Percentiles rank a stretch among this genome's conserved stretches.
Evolutionary conservation across 352 stramenopile genomes (phyloP).

Genomic region (Pythium volutum): DNA sequence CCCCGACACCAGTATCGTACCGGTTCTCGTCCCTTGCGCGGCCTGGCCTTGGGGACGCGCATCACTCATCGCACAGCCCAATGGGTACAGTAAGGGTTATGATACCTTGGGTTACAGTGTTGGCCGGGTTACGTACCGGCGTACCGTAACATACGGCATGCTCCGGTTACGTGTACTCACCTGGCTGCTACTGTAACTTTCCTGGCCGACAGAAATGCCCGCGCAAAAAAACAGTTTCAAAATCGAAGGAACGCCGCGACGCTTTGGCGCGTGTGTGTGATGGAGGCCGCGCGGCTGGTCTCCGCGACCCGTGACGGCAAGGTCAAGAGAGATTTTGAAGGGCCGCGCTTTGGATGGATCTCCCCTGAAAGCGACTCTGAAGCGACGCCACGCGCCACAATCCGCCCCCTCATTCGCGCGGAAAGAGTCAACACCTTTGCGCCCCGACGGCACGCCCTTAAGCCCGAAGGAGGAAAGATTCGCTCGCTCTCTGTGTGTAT

Average conservation of each 20-base stretch:
- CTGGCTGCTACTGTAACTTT: too few relatives aligned
- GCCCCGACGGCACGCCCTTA: not conserved
- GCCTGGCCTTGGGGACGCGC: too few relatives aligned
- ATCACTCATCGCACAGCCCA: too few relatives aligned
- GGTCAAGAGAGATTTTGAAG: not conserved
- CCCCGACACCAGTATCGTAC: too few relatives aligned
- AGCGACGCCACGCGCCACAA: constrained; percentile 3
- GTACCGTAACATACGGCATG: too few relatives aligned
- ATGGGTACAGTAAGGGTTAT: too few relatives aligned
- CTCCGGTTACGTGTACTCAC: too few relatives aligned
- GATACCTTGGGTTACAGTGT: too few relatives aligned
- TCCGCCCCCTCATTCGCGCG: not conserved
- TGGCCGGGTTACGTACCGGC: too few relatives aligned
- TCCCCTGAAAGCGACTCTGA: not conserved
- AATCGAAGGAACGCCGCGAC: constrained; percentile 11
- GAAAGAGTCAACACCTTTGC: not conserved
- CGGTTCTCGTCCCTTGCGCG: too few relatives aligned
- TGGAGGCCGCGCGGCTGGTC: not conserved
- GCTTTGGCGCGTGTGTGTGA: constrained; percentile 1
- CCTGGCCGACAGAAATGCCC: not conserved
- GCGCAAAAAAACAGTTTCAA: constrained; percentile 23
- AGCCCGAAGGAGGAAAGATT: not conserved
- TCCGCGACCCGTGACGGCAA: constrained; percentile 6
- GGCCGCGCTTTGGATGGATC: not conserved
- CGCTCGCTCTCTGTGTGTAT: not conserved